Base-by-base conservation (phyloP, 495 filamentous ascomycete genomes). In the Lentithecium fluviatile region DNA sequence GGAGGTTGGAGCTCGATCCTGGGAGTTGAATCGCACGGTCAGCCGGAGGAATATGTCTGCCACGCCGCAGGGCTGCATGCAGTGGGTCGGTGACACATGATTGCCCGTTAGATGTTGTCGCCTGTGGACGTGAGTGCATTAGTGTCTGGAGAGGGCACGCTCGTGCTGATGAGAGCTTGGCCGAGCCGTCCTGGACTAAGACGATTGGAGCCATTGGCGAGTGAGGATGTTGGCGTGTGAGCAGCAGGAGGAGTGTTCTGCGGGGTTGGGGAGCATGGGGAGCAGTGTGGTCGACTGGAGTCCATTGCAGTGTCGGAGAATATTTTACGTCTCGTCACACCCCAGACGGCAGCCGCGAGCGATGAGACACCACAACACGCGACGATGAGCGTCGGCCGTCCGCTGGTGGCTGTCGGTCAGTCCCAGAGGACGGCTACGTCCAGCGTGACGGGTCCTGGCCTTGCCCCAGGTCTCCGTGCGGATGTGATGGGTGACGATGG, bases 51-150 rank as follows among this genome's bases (percentile, higher is more conserved):
- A 61, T 17, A n/a, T 17, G 8, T 51, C 38, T 49, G 21, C 51
- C n/a, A 12, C 36, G 57, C 52, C 47, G 47, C 47, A 53, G 49
- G 63, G 63, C 56, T 60, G 56, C 45, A 51, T 38, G 8, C 17
- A 42, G 15, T 13, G 20, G 45, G 43, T 8, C 10, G 21, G 32
- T 23, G 55, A 25, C 60, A 53, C 55, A 48, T 58, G 40, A 53
- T 48, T 37, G 45, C 4, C 4, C 43, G 34, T 55, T 13, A 15
- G 21, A 23, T 46, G 21, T 24, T 38, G 53, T 1, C 1, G 56
- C 29, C n/a, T 40, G 49, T 54, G 62, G 55, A 26, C 19, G 54
- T 8, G 25, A n/a, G 40, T 65, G 62, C 62, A 65, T 58, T 59
- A 65, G 62, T 55, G 48, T 49, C 2, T 65, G 62, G 55, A 65